Evolutionary conservation across 306 rosid species (phyloP), one percentile per base, ranked within the genome.

Genomic region (Cercis canadensis): DNA sequence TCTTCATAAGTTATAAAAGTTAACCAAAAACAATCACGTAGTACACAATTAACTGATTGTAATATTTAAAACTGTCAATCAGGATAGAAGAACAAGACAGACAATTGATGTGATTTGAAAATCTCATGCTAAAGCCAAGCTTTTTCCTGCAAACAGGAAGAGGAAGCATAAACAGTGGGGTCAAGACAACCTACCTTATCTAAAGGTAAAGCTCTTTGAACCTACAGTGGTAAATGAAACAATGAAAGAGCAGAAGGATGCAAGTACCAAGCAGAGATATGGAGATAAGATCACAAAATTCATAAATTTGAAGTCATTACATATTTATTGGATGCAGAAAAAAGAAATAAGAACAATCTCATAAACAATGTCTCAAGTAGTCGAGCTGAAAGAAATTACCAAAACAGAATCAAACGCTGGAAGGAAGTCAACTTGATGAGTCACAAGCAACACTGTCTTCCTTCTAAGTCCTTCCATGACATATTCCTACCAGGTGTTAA

Each of bases 351-450:
- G 57, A 70, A 12, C 34, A 36, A 47, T 17, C 17, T 17, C 29
- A 59, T 17, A 34, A 34, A 21, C 6, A 34, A 32, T 47, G 58
- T 1, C 32, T 56, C 50, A 0, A 37, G 63, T 39, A 24, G 29
- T 24, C 29, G 29, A 24, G 29, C 29, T 11, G 13, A 37, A 18
- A 37, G 43, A 40, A 76, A 65, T 72, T 60, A 85, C 86, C 86
- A 81, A 52, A 49, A 84, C 68, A 29, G 50, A 61, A 57, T 78
- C 71, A 44, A 84, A 81, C 40, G 81, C 79, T 5, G 78, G 86
- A 72, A 84, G 84, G 56, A 81, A 81, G 41, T 84, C 86, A 18
- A 84, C 84, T 84, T 84, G 88, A 55, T 84, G 88, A 29, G 88
- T 81, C 63, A 84, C 86, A 6, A 84, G 82, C 46, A 81, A 75